Evolutionary conservation across 2,329 filamentous ascomycete species (phyloP), one percentile per base, ranked within the genome.

Genomic region (Ambrosiella beaveri): DNA sequence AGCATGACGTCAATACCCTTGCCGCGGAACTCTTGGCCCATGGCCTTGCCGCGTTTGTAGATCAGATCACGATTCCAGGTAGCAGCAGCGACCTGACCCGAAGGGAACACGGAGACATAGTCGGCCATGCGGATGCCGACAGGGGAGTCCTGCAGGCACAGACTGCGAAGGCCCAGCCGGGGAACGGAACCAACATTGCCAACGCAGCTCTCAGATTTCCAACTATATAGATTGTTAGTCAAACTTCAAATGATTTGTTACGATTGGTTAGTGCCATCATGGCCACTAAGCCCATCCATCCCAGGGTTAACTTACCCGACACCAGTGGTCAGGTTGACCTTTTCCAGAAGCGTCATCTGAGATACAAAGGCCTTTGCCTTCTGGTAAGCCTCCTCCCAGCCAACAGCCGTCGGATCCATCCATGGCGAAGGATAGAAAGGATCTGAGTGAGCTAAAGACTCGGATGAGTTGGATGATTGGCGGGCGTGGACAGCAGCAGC

Each of bases 321-420:
- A 68, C 91, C 91, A 0, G 90, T 96, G 2, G 91, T 97, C 63
- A 98, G 69, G 69, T 97, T 97, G 70, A 97, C 88, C 73, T 95
- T 96, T 69, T 96, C 90, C 9, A 82, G 67, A 40, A 95, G 75
- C 0, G 88, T 95, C 70, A 95, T 71, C 67, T 89, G 82, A 8
- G 84, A 85, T 51, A 96, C 88, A 65, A 95, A 91, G 2, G 76
- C 79, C 63, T 79, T 81, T 1, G 90, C 90, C 68, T 85, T 83
- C 17, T 71, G 72, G 64, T 95, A 90, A 44, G 88, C 88, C 6
- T 81, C 78, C 57, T 79, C 76, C 89, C 89, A 95, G 61, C 77
- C 79, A 50, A 78, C 73, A 9, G 85, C 86, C 5, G 79, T 68
- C 15, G 86, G 84, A 62, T 86, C 79, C 71, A 85, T 84, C 88